Conservation (phyloP, 345 rosid species). For the Citrus mangshanensis region DNA sequence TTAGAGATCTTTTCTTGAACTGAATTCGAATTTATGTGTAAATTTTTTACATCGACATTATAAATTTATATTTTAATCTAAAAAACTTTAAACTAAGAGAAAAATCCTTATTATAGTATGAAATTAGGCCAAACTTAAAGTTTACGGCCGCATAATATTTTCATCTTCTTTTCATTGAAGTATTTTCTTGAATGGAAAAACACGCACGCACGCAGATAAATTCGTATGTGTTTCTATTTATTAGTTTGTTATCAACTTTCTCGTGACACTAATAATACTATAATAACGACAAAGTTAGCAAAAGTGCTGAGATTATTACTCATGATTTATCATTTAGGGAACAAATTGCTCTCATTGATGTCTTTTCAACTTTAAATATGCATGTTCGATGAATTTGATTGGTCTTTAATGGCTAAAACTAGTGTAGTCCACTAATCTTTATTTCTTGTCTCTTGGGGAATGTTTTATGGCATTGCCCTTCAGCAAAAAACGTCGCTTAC, state of each 20-base stretch:
- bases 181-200: too few relatives aligned
- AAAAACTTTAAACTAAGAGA: too few relatives aligned
- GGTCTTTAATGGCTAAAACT: neutral
- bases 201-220: too few relatives aligned
- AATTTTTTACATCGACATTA: too few relatives aligned
- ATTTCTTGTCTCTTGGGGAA: neutral
- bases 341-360: neutral
- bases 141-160: too few relatives aligned
- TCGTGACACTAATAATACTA: conserved; percentile 1
- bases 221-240: neutral
- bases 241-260: neutral
- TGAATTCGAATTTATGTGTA: too few relatives aligned
- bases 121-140: too few relatives aligned
- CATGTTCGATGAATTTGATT: neutral
- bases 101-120: too few relatives aligned
- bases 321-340: neutral
- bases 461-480: neutral
- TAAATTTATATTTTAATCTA: too few relatives aligned
- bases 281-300: neutral
- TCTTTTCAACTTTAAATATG: neutral
- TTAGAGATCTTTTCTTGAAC: too few relatives aligned
- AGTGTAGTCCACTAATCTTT: neutral
- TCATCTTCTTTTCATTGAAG: too few relatives aligned
- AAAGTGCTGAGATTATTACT: neutral
- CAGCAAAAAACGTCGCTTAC: too few relatives aligned